phyloP scores from a whole-genome alignment of 2,329 filamentous ascomycete species.

The Sordariomycetes sp. region DNA sequence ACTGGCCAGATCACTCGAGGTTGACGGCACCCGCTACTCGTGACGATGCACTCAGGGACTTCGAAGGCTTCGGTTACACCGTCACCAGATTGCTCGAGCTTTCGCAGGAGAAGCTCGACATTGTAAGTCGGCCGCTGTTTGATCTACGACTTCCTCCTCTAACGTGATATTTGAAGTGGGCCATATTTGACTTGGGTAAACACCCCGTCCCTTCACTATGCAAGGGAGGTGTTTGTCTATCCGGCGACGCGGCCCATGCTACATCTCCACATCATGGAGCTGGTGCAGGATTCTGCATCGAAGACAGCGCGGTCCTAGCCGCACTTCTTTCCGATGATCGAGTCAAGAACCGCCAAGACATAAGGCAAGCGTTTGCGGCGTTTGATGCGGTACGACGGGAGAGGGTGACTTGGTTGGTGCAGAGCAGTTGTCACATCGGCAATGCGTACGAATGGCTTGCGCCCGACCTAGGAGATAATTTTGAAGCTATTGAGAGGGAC shows the following conservation, averaged over 20 bases:
- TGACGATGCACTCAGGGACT: constrained; percentile 23
- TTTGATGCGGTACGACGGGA: constrained; percentile 41
- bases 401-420: constrained; percentile 37
- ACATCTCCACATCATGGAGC: constrained; percentile 51
- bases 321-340: constrained; percentile 34
- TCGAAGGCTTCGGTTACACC: constrained; percentile 20
- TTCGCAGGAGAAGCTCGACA: constrained; percentile 16
- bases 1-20: constrained; percentile 16
- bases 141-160: constrained; percentile 1
- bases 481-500: no score
- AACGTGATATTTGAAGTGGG: constrained; percentile 27
- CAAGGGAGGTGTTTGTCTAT: constrained; percentile 33
- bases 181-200: constrained; percentile 35
- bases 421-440: constrained; percentile 35
- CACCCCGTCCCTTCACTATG: constrained; percentile 30
- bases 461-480: no score
- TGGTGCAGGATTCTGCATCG: constrained; percentile 48
- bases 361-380: constrained; percentile 35
- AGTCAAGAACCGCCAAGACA: constrained; percentile 18
- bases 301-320: constrained; percentile 35
- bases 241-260: constrained; percentile 56
- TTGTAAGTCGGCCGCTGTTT: constrained; percentile 10
- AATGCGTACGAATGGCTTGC: constrained; percentile 36
- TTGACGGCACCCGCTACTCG: constrained; percentile 14
- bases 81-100: constrained; percentile 19